Conservation (phyloP, 2,329 filamentous ascomycete species). For the Ophiostoma piceae region DNA sequence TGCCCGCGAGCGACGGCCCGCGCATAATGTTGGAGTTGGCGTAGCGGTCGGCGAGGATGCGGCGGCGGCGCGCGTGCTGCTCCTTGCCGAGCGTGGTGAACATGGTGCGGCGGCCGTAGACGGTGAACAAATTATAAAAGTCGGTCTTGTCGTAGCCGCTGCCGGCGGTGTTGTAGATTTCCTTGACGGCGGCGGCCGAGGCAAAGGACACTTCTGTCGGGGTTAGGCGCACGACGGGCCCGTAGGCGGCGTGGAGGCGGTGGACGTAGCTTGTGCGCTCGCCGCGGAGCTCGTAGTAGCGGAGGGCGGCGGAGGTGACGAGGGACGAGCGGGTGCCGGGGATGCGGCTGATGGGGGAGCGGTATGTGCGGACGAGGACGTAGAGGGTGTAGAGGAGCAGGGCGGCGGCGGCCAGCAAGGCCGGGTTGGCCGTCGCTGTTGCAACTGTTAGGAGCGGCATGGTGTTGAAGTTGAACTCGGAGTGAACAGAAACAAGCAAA, state of each 20-base stretch:
- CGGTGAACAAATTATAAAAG: conserved; percentile 57
- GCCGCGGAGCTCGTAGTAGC: conserved; percentile 52
- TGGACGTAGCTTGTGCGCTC: conserved; percentile 53
- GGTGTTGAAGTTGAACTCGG: background rate
- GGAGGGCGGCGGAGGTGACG: conserved; percentile 48
- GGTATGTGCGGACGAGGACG: conserved; percentile 18
- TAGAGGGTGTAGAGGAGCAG: conserved; percentile 19
- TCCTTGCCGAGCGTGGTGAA: conserved; percentile 54
- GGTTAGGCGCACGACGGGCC: conserved; percentile 52
- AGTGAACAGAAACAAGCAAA: background rate
- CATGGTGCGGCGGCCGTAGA: conserved; percentile 56
- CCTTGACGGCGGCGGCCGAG: conserved; percentile 51
- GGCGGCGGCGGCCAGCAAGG: background rate
- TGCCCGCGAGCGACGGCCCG: conserved; percentile 49
- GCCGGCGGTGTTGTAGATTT: conserved; percentile 58
- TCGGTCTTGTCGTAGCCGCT: conserved; percentile 62
- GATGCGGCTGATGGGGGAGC: conserved; percentile 38
- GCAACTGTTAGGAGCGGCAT: background rate
- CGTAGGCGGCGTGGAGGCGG: conserved; percentile 49
- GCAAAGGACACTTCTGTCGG: conserved; percentile 57
- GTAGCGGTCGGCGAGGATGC: conserved; percentile 61
- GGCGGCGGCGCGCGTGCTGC: conserved; percentile 58
- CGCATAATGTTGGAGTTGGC: conserved; percentile 63
- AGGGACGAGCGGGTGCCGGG: conserved; percentile 47
- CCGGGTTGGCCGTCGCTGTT: background rate